Percentiles rank a stretch among this genome's conserved stretches.
Conservation (phyloP, 352 stramenopile genomes). For the Phytophthora capsici region DNA sequence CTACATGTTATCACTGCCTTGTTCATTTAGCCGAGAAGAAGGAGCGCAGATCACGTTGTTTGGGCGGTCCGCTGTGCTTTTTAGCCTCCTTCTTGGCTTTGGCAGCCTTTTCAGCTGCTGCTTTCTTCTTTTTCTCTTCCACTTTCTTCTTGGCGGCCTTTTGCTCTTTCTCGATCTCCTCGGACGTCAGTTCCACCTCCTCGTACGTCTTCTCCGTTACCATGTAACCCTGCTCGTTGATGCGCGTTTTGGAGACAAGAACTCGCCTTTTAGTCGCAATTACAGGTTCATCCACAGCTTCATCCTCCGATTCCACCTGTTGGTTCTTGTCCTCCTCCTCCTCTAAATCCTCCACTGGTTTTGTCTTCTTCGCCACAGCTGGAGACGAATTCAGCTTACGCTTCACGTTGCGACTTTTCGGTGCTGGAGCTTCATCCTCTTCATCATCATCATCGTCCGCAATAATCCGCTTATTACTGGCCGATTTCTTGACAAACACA, state of each 20-base stretch:
- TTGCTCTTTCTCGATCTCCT: conserved; percentile 62
- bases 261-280: conserved; percentile 59
- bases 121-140: conserved; percentile 55
- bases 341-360: conserved; percentile 22
- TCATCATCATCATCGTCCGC: conserved; percentile 77
- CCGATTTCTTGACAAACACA: conserved; percentile 72
- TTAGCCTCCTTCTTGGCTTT: conserved; percentile 64
- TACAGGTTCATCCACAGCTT: conserved; percentile 30
- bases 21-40: conserved; percentile 60
- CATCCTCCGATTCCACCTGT: conserved; percentile 32
- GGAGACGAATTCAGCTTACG: conserved; percentile 55
- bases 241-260: conserved; percentile 72
- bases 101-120: conserved; percentile 39
- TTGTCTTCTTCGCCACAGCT: conserved; percentile 25
- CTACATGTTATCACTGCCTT: conserved; percentile 21
- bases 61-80: conserved; percentile 47
- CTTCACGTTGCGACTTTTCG: conserved; percentile 49
- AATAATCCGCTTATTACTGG: conserved; percentile 60
- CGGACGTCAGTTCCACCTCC: conserved; percentile 66
- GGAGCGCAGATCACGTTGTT: conserved; percentile 75
- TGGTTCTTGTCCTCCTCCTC: conserved; percentile 30
- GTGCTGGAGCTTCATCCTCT: conserved; percentile 32
- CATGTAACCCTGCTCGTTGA: conserved; percentile 88
- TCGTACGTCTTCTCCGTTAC: conserved; percentile 81
- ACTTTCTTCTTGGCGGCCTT: conserved; percentile 49